phyloP scores from a whole-genome alignment of 371 early-diverging fungal genomes.

The Mortierella sp. region DNA sequence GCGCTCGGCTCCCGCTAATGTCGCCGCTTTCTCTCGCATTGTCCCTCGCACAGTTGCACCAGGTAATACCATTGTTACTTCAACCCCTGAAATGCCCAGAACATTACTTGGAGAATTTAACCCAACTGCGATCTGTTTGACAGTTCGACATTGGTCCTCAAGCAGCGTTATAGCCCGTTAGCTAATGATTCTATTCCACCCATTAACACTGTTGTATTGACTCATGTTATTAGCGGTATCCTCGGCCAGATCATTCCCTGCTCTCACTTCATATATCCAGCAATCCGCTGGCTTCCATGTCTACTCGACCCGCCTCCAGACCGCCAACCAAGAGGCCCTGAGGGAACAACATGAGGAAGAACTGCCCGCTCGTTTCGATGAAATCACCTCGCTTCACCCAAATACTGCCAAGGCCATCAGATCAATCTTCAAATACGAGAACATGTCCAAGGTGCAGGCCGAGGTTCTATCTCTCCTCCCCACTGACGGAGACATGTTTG shows the following conservation, averaged over 20 bases:
- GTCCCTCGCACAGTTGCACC: conserved; percentile 26
- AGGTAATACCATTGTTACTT: conserved; percentile 12
- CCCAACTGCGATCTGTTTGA: not conserved
- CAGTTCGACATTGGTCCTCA: too few species aligned
- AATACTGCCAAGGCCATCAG: conserved; percentile 75
- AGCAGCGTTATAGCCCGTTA: too few species aligned
- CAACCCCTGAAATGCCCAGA: not conserved
- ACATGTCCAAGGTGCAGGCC: conserved; percentile 88
- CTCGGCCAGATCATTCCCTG: conserved; percentile 35
- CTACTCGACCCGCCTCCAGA: conserved; percentile 21
- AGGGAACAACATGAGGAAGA: conserved; percentile 50
- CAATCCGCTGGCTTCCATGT: conserved; percentile 38
- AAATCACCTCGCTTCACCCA: conserved; percentile 63
- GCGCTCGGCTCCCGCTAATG: conserved; percentile 26
- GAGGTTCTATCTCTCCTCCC: conserved; percentile 82
- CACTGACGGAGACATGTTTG: conserved; percentile 81
- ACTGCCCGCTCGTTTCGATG: conserved; percentile 67
- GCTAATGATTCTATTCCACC: not conserved
- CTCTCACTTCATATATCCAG: conserved; percentile 41
- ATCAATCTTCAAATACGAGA: conserved; percentile 76
- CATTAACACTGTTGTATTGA: not conserved
- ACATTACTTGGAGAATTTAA: not conserved
- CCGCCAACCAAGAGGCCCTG: conserved; percentile 24
- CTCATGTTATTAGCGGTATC: conserved; percentile 16
- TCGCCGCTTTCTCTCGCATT: conserved; percentile 16